Base-by-base conservation (phyloP, 495 filamentous ascomycete species). In the Lepidopterella palustris region DNA sequence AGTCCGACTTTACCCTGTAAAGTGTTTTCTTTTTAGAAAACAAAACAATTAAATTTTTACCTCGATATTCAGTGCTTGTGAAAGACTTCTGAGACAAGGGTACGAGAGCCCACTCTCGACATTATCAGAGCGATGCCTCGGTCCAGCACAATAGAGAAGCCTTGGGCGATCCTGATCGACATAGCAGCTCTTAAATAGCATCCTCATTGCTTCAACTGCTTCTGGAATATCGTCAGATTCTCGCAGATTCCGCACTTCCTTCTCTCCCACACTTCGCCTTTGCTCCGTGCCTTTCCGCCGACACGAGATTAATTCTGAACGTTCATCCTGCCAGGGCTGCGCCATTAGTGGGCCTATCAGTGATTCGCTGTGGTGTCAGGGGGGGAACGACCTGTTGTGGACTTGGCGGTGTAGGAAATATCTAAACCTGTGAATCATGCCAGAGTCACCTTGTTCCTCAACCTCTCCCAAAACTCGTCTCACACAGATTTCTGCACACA, bases 401-500 rank as follows among this genome's bases (percentile, higher is more conserved):
- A 42, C 35, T n/a, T n/a, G 35, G 35, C 35, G 35, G 35, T 42
- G 3, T 15, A 42, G 6, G 6, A 15, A 35, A 35, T 35, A 35
- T 15, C 31, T 35, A 35, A 42, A 42, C 2, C 18, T 42, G 18
- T 42, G 18, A 18, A 42, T 42, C 35, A 42, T 42, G 35, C 35
- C 35, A 42, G 35, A 3, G 3, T 42, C 35, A 42, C 55, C 58
- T 45, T n/a, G n/a, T n/a, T 47, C 45, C 27, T 35, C 42, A 8
- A 20, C 45, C 15, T 52, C 54, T 10, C 27, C 68, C 13, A 51
- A 58, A 53, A 58, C 61, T 52, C 74, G 80, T 53, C 73, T 82
- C n/a, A 72, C 76, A 39, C 73, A 70, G 68, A 76, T 84, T 54
- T 69, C 76, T 58, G 73, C 61, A 52, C 83, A 85, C 58, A 82